A percentile compares a stretch with the other conserved stretches of the same genome.
These are phyloP conservation scores for Calonectria naviculata DNA, from an alignment of 2,329 filamentous ascomycete genomes.

Conservation along the genomic window DNA sequence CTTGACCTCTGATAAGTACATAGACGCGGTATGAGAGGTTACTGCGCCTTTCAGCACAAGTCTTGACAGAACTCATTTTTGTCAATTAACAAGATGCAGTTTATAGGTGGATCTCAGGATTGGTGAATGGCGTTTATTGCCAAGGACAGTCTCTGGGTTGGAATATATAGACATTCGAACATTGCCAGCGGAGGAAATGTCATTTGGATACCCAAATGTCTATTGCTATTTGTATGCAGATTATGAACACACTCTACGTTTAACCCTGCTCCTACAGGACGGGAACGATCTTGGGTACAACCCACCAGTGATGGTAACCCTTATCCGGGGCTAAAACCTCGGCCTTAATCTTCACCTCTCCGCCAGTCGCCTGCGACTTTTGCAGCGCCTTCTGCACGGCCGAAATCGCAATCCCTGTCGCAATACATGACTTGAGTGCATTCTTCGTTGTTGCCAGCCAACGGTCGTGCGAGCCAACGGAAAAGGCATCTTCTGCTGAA, in stretches of 20 bases:
- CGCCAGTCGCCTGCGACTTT: conserved; percentile 39
- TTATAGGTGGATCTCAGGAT: conserved; percentile 20
- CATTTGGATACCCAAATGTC: conserved; percentile 42
- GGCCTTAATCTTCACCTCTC: conserved; percentile 54
- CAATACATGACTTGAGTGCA: conserved; percentile 77
- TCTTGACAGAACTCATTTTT: conserved; percentile 25
- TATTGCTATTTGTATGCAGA: conserved; percentile 19
- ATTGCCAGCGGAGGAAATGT: conserved; percentile 19
- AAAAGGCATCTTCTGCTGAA: conserved; percentile 63
- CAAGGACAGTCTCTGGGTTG: background rate
- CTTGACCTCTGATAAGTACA: conserved; percentile 7
- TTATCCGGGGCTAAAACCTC: conserved; percentile 64
- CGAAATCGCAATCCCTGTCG: conserved; percentile 72
- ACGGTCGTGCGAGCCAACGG: conserved; percentile 66
- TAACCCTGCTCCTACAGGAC: conserved; percentile 9
- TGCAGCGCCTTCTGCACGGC: conserved; percentile 68
- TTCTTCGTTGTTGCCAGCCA: conserved; percentile 72
- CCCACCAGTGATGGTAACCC: conserved; percentile 74
- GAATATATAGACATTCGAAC: conserved; percentile 6
- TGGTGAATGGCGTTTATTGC: conserved; percentile 19
- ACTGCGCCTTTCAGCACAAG: conserved; percentile 17
- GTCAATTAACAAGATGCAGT: conserved; percentile 24
- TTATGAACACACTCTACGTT: conserved; percentile 30
- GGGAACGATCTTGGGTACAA: conserved; percentile 63
- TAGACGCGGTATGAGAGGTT: conserved; percentile 17